Percentiles rank a stretch among this genome's conserved stretches.
These are phyloP conservation scores for Tripidium arundinaceum DNA, from an alignment of 202 grass and related monocot genomes.

Conservation along the genomic window DNA sequence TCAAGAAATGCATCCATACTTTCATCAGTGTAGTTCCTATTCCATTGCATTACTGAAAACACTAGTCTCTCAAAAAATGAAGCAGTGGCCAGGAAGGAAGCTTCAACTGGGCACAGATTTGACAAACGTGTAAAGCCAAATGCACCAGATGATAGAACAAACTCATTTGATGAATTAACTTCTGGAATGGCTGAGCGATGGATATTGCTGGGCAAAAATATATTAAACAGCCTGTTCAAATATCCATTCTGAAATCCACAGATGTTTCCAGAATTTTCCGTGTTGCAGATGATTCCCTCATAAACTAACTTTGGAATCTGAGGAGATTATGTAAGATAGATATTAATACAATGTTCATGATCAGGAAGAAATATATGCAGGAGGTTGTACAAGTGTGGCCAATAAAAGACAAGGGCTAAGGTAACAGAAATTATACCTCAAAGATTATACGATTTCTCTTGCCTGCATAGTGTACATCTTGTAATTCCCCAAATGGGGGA, in stretches of 20 bases:
- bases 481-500: constrained; percentile 83
- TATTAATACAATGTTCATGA: constrained; percentile 18
- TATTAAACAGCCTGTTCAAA: constrained; percentile 79
- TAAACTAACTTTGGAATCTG: constrained; percentile 95
- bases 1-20: constrained; percentile 67
- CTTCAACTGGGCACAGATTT: constrained; percentile 75
- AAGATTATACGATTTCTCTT: constrained; percentile 84
- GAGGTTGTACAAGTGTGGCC: neutral
- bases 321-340: constrained; percentile 27
- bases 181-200: constrained; percentile 55
- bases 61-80: constrained; percentile 62
- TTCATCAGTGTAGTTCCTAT: constrained; percentile 55
- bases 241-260: constrained; percentile 47
- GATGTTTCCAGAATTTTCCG: constrained; percentile 37
- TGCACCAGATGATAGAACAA: constrained; percentile 42
- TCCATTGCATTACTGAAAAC: constrained; percentile 51
- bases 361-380: constrained; percentile 14
- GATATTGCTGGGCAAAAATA: constrained; percentile 76
- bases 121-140: constrained; percentile 84
- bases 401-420: constrained; percentile 12
- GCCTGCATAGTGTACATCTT: constrained; percentile 90
- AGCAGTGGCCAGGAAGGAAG: constrained; percentile 72
- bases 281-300: constrained; percentile 53
- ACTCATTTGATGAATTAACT: constrained; percentile 37
- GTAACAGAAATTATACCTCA: constrained; percentile 51